Evolutionary conservation across 148 eudicot species (phyloP), one percentile per base, ranked within the genome.

Genomic region (Persicaria tinctoria): DNA sequence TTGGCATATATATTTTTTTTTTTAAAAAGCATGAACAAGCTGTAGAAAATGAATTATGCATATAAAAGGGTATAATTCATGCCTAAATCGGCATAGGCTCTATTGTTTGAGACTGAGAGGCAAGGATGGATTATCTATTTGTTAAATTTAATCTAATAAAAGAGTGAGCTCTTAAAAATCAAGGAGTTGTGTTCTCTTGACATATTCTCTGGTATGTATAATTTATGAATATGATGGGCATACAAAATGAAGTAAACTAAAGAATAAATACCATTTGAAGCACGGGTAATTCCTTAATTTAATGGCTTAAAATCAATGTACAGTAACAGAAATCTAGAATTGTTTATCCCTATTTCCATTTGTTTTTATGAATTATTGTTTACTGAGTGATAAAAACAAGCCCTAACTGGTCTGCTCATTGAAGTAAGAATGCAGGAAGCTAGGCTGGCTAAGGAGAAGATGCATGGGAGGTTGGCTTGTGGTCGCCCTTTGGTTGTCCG

Each of bases 361-460:
- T 12, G 14, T 63, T 63, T 20, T 63, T 1, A 63, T 20, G 8
- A 12, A 12, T 3, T 3, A 13, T 63, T 20, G 50, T 63, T 62
- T 46, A 1, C 20, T 56, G 27, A n/a, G 27, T 23, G 5, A 56
- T 60, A 18, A 60, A 32, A 23, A 23, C 66, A 60, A 60, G 47
- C 70, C 47, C 80, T 84, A 75, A 80, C 80, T 80, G 76, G 73
- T 81, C 72, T 79, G 77, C 85, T 76, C 75, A 69, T 78, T 84
- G 85, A 88, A 93, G 98, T 93, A 92, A 93, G 98, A 72, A 88
- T 91, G 98, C 90, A 93, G 98, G 97, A 93, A 88, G 98, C 97
- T 81, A 81, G 79, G 78, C 68, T 80, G 76, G 97, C 97, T 51
- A 93, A 84, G 95, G 98, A 93, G 80, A 91, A 89, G 81, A 89